Evolutionary conservation across 2,329 filamentous ascomycete species (phyloP).

Genomic region (Ceratocystis variospora): DNA sequence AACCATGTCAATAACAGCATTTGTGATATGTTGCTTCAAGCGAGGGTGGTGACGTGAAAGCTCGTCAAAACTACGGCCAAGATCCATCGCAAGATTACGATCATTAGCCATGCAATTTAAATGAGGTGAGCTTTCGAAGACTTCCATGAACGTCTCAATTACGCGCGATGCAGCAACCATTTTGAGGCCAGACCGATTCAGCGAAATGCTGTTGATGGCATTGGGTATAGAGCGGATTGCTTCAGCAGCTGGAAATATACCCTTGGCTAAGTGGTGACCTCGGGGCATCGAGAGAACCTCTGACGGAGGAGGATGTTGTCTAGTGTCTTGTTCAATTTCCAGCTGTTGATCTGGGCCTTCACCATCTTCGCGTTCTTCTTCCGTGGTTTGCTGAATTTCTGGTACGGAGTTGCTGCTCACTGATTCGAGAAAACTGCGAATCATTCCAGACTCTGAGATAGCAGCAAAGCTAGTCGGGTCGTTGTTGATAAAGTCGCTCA

Average conservation of each 20-base stretch:
- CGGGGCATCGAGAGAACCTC: constrained; percentile 36
- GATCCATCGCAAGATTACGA: constrained; percentile 49
- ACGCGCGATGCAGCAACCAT: constrained; percentile 74
- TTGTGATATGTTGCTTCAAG: constrained; percentile 65
- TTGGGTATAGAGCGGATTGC: constrained; percentile 76
- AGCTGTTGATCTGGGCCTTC: constrained; percentile 26
- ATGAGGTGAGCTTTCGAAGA: constrained; percentile 89
- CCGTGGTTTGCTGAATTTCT: constrained; percentile 22
- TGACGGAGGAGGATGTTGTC: constrained; percentile 40
- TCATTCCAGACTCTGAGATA: constrained; percentile 84
- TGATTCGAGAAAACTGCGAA: constrained; percentile 71
- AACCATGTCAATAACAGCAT: constrained; percentile 80
- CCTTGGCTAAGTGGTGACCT: constrained; percentile 41
- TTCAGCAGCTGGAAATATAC: constrained; percentile 76
- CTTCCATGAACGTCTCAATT: constrained; percentile 77
- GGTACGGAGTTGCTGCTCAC: constrained; percentile 46
- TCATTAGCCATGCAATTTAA: constrained; percentile 72
- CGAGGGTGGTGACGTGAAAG: constrained; percentile 83
- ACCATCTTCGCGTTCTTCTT: constrained; percentile 20
- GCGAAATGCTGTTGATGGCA: constrained; percentile 82
- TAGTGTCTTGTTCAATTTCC: constrained; percentile 22
- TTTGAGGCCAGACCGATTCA: constrained; percentile 77
- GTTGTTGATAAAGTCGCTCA: constrained; percentile 96
- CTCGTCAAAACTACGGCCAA: constrained; percentile 85
- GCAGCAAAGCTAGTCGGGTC: constrained; percentile 95